Evolutionary conservation across 1,284 basidiomycete genomes (phyloP).

Genomic region (Papiliotrema fonsecae): DNA sequence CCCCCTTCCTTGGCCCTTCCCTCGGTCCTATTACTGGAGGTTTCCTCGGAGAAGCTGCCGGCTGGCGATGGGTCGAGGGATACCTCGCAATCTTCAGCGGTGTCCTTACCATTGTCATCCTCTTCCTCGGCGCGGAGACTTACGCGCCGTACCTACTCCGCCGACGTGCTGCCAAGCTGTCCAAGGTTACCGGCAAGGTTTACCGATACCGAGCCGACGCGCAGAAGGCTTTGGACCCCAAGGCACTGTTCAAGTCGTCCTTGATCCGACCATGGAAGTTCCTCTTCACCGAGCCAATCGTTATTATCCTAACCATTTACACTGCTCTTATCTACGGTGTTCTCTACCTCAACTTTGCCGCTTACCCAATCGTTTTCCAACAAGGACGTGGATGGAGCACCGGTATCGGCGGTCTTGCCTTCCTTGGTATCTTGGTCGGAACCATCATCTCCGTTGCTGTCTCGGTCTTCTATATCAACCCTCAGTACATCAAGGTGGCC

Average conservation of each 20-base stretch:
- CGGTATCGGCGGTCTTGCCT: slow-evolving; percentile 60
- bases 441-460: slow-evolving; percentile 56
- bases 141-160: slow-evolving; percentile 49
- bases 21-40: slow-evolving; percentile 46
- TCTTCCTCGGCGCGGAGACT: slow-evolving; percentile 47
- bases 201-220: slow-evolving; percentile 46
- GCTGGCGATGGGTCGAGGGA: slow-evolving; percentile 58
- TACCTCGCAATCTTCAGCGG: slow-evolving; percentile 55
- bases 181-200: slow-evolving; percentile 44
- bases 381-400: slow-evolving; percentile 33
- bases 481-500: slow-evolving; percentile 17
- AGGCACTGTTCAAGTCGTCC: slow-evolving; percentile 40
- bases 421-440: slow-evolving; percentile 61
- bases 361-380: slow-evolving; percentile 45
- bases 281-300: slow-evolving; percentile 49
- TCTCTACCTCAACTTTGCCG: slow-evolving; percentile 36
- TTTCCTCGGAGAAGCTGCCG: slow-evolving; percentile 37
- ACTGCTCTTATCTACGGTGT: slow-evolving; percentile 5
- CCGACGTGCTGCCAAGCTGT: slow-evolving; percentile 37
- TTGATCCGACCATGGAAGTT: slow-evolving; percentile 47
- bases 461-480: slow-evolving; percentile 47
- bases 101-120: slow-evolving; percentile 34
- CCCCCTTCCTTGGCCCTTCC: slow-evolving; percentile 63
- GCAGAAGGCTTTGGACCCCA: slow-evolving; percentile 34
- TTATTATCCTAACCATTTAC: slow-evolving; percentile 48